Evolutionary conservation across 805 yeast genomes (phyloP).

Genomic region (Isabelozyma heimii): DNA sequence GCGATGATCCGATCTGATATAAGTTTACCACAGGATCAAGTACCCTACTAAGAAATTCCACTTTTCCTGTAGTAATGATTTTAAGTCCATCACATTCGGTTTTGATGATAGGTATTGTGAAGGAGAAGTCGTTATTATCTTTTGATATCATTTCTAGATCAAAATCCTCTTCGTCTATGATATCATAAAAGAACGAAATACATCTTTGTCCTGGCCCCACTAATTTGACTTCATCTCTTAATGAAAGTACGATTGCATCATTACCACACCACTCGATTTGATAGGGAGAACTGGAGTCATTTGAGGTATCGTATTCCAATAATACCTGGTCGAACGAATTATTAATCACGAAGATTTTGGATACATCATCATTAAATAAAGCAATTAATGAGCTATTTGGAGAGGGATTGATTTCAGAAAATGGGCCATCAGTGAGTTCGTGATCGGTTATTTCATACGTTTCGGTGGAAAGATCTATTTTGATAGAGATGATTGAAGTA

Average conservation of each 20-base stretch:
- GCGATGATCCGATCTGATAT: constrained; percentile 79
- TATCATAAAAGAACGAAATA: constrained; percentile 51
- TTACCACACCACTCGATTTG: constrained; percentile 80
- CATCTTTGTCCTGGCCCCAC: constrained; percentile 68
- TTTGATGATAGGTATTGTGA: constrained; percentile 38
- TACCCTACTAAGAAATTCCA: constrained; percentile 67
- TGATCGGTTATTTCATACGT: constrained; percentile 33
- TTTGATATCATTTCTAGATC: constrained; percentile 18
- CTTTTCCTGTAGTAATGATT: constrained; percentile 53
- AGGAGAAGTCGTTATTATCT: constrained; percentile 16
- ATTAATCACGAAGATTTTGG: constrained; percentile 51
- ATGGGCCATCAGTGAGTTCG: constrained; percentile 49
- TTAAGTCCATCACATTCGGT: constrained; percentile 71
- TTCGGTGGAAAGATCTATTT: constrained; percentile 17
- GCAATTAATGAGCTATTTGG: constrained; percentile 60
- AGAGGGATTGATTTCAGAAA: constrained; percentile 40
- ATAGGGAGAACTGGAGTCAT: constrained; percentile 36
- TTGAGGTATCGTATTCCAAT: constrained; percentile 43
- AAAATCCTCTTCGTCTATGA: constrained; percentile 26
- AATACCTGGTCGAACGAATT: constrained; percentile 43
- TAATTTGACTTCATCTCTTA: constrained; percentile 62
- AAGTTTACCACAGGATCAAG: constrained; percentile 53
- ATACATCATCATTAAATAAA: constrained; percentile 32
- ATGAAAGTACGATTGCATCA: constrained; percentile 70
- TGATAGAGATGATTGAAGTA: constrained; percentile 23